Evolutionary conservation across 371 early-diverging fungal species (phyloP).

Genomic region (Syncephalastrum monosporum): DNA sequence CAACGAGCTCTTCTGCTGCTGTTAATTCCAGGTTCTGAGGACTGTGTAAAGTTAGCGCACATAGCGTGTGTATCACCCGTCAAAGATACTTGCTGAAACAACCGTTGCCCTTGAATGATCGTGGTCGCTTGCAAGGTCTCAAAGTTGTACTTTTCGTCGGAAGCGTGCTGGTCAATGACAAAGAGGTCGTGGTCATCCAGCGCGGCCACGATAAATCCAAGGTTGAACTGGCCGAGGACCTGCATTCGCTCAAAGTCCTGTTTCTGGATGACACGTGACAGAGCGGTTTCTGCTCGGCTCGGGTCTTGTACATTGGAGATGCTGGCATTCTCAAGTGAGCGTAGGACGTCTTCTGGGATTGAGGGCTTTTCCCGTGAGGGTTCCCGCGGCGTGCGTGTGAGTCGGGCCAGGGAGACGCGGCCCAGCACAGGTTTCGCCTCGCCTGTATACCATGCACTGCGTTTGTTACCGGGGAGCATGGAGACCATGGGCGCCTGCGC

Average conservation of each 20-base stretch:
- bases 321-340: slow-evolving; percentile 24
- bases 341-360: neutral
- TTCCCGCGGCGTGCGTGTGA: neutral
- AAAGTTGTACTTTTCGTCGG: slow-evolving; percentile 98
- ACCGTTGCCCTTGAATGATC: slow-evolving; percentile 63
- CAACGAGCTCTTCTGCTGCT: slow-evolving; percentile 76
- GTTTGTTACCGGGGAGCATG: neutral
- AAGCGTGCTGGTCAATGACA: slow-evolving; percentile 98
- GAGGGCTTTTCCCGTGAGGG: neutral
- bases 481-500: too few species aligned
- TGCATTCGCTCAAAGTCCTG: slow-evolving; percentile 83
- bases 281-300: slow-evolving; percentile 49
- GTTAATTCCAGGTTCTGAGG: slow-evolving; percentile 63
- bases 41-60: slow-evolving; percentile 12
- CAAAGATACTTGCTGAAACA: slow-evolving; percentile 19
- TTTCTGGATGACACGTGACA: slow-evolving; percentile 71
- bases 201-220: slow-evolving; percentile 92
- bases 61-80: neutral
- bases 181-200: slow-evolving; percentile 74
- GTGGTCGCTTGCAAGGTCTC: slow-evolving; percentile 74
- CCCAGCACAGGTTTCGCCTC: neutral
- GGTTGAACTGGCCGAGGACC: slow-evolving; percentile 97
- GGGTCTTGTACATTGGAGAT: slow-evolving; percentile 44
- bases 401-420: slow-evolving; percentile 2
- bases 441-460: slow-evolving; percentile 6